Evolutionary conservation across 1,284 basidiomycete genomes (phyloP).

Genomic region (Inonotus obliquus): DNA sequence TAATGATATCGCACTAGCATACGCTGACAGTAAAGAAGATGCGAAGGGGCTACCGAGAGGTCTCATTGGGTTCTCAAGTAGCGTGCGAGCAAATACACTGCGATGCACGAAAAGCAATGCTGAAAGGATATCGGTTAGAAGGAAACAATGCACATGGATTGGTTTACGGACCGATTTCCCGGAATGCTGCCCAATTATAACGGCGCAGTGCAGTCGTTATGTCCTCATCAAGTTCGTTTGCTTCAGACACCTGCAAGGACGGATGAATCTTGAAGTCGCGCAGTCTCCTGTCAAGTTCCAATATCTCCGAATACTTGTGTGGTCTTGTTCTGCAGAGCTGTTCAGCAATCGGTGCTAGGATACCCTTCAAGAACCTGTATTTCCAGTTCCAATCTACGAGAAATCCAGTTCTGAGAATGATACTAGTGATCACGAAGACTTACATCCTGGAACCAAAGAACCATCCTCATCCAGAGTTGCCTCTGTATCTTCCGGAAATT

Average conservation of each 20-base stretch:
- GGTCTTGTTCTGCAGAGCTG: conserved; percentile 3
- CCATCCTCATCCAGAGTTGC: conserved; percentile 9
- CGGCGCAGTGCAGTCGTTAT: not conserved
- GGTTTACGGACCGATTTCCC: conserved; percentile 3
- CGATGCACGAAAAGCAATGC: conserved; percentile 16
- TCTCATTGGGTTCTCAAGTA: conserved; percentile 9
- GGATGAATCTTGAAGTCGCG: conserved; percentile 13
- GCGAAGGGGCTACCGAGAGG: conserved; percentile 13
- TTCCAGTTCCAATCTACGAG: conserved; percentile 13
- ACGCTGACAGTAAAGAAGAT: conserved; percentile 14
- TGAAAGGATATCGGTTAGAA: not conserved
- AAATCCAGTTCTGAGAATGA: not conserved
- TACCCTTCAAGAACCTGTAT: conserved; percentile 11
- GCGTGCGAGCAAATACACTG: conserved; percentile 11
- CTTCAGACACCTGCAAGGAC: not conserved
- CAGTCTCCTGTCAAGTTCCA: conserved; percentile 15
- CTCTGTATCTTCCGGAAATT: conserved; percentile 17
- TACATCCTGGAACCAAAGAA: conserved; percentile 5
- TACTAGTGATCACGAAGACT: not conserved
- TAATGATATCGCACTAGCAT: conserved; percentile 11
- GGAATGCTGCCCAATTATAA: conserved; percentile 1
- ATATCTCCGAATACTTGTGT: conserved; percentile 14
- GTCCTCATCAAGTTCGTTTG: not conserved
- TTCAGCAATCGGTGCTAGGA: conserved; percentile 6
- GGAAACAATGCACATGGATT: too few relatives aligned